Base-by-base conservation (phyloP, 2,329 filamentous ascomycete species). In the Thelonectria blattea region DNA sequence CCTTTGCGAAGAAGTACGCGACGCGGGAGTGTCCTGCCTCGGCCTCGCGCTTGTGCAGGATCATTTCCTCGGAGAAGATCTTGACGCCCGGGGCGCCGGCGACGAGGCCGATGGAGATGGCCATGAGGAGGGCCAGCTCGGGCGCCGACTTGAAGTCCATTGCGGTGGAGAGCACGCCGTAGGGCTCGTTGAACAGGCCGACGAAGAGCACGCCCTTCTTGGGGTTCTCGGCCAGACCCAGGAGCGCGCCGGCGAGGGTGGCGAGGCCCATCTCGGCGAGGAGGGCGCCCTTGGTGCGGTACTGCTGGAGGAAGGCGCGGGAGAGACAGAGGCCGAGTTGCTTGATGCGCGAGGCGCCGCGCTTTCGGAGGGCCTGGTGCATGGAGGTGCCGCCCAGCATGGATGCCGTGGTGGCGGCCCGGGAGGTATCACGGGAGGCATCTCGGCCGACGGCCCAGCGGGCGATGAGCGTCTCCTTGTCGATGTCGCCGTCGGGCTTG, bases 1-100 rank as follows among this genome's bases (percentile, higher is more conserved):
- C 76, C 70, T 87, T 87, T 37, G 83, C 85, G 2, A 84, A 41
- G 66, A 85, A 87, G 70, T 87, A 87, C 0, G 85, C 81, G 20
- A 79, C 72, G 10, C 83, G 75, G 37, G 81, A 85, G 66, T 87
- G 85, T 0, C 85, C 84, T 0, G 83, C 80, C 43, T 83, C 81
- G 3, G 83, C 78, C 71, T 88, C 85, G 9, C 85, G 79, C 47
- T 79, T 80, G 64, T 84, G 83, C 39, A 86, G 75, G 6, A 71
- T 57, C 34, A 53, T 68, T 42, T 71, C 69, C 47, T 71, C 69
- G 5, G 83, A 84, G 68, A 87, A 87, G 15, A 83, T 77, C 65
- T 80, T 81, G 62, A 87, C 85, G 0, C 83, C 84, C 0, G 84
- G 83, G 0, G 84, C 68, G 17, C 62, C 68, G 0, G 82, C 79